These are phyloP conservation scores for Lagenidium sp. DNA, from an alignment of 352 stramenopile genomes.

Conservation along the genomic window DNA sequence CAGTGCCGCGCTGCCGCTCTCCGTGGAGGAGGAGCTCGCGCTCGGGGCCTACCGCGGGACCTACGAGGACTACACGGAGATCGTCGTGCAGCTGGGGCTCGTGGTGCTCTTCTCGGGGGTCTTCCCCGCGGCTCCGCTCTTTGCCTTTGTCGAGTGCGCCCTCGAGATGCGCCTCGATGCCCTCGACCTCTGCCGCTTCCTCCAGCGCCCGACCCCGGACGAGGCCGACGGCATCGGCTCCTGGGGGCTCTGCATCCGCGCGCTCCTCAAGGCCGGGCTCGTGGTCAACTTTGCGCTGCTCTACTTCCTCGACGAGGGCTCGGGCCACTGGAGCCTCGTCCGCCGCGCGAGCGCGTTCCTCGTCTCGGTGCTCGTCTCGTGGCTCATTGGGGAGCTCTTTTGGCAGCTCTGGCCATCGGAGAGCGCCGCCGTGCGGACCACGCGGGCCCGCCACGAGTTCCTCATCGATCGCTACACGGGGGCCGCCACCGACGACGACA, in stretches of 20 bases:
- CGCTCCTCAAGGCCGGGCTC: constrained; percentile 6
- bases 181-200: constrained; percentile 15
- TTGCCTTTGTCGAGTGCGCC: constrained; percentile 13
- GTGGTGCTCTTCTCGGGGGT: constrained; percentile 13
- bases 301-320: constrained; percentile 20
- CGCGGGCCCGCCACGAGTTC: constrained; percentile 13
- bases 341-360: constrained; percentile 16
- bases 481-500: background rate
- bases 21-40: constrained; percentile 10
- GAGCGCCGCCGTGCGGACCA: background rate
- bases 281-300: constrained; percentile 14
- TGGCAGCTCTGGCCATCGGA: constrained; percentile 7
- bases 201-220: constrained; percentile 11
- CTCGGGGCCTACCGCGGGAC: constrained; percentile 11
- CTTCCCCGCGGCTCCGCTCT: constrained; percentile 6
- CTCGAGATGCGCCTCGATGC: constrained; percentile 21
- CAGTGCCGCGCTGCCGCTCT: background rate
- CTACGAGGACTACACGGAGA: constrained; percentile 19
- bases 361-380: constrained; percentile 5
- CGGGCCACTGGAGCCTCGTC: constrained; percentile 8
- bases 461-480: constrained; percentile 16
- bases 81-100: constrained; percentile 13
- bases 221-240: constrained; percentile 15
- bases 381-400: constrained; percentile 9
- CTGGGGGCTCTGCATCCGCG: constrained; percentile 10